phyloP scores from a whole-genome alignment of 257 asterid genomes.

The Eucommia ulmoides region DNA sequence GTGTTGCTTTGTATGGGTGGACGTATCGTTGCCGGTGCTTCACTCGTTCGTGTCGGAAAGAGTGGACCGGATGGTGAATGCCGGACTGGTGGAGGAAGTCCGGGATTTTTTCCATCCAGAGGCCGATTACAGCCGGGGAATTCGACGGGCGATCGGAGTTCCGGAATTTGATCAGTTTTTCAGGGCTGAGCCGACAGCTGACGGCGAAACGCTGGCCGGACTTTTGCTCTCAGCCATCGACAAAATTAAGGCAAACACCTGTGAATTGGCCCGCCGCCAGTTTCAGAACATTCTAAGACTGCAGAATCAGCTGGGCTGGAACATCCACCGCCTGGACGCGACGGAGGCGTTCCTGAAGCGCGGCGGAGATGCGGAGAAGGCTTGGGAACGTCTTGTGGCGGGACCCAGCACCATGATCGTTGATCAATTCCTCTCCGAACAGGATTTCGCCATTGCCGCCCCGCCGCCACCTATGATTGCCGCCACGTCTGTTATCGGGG shows the following conservation, averaged over 20 bases:
- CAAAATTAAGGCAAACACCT: constrained; percentile 45
- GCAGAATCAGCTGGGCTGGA: constrained; percentile 31
- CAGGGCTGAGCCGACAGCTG: constrained; percentile 12
- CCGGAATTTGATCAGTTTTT: constrained; percentile 60
- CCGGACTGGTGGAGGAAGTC: constrained; percentile 55
- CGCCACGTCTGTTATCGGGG: constrained; percentile 13
- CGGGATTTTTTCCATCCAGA: constrained; percentile 29
- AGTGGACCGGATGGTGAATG: constrained; percentile 54
- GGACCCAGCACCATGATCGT: constrained; percentile 37
- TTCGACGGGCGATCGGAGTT: constrained; percentile 62
- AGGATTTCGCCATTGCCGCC: constrained; percentile 12
- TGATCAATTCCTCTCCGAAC: constrained; percentile 26
- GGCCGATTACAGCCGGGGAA: constrained; percentile 47
- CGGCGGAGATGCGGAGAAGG: constrained; percentile 31
- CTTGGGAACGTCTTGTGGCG: constrained; percentile 54
- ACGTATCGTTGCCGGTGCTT: constrained; percentile 35
- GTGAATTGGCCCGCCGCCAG: constrained; percentile 39
- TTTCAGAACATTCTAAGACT: constrained; percentile 39
- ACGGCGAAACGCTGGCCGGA: constrained; percentile 3
- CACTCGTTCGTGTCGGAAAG: constrained; percentile 42
- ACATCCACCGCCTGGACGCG: constrained; percentile 50
- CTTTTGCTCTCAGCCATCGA: constrained; percentile 37
- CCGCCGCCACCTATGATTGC: constrained; percentile 17
- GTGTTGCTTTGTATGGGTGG: constrained; percentile 60
- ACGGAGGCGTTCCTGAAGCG: constrained; percentile 50